Conservation (phyloP, 2,329 filamentous ascomycete species). For the Talaromyces sp. region DNA sequence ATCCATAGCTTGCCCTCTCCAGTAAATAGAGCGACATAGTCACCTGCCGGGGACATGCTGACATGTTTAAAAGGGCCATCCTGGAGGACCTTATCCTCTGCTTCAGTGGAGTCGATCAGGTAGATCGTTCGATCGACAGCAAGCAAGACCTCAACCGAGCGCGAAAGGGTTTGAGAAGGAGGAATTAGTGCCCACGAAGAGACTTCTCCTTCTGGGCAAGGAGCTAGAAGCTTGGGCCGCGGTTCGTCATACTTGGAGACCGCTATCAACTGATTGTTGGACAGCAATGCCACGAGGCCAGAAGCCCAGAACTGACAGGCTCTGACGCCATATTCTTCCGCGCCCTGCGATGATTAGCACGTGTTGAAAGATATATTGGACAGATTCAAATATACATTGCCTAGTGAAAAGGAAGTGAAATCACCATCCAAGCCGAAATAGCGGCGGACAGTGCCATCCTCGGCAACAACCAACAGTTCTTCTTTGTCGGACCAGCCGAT, state of each 20-base stretch:
- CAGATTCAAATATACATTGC: conserved; percentile 60
- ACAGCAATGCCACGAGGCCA: conserved; percentile 89
- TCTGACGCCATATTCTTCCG: conserved; percentile 83
- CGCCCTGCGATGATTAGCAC: conserved; percentile 54
- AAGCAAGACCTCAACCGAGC: conserved; percentile 88
- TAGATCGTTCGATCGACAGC: conserved; percentile 84
- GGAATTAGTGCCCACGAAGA: conserved; percentile 89
- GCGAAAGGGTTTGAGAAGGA: conserved; percentile 83
- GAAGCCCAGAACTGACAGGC: conserved; percentile 90
- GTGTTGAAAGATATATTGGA: neutral
- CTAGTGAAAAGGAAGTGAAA: conserved; percentile 91
- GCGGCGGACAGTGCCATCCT: conserved; percentile 87
- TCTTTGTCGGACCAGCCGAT: conserved; percentile 97
- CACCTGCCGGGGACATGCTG: conserved; percentile 86
- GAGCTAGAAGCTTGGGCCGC: conserved; percentile 77
- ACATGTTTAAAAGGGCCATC: conserved; percentile 92
- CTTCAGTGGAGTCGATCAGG: conserved; percentile 83
- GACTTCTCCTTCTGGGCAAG: conserved; percentile 75
- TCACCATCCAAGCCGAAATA: conserved; percentile 92
- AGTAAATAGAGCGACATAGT: conserved; percentile 85
- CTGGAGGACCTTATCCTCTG: conserved; percentile 86
- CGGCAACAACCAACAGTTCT: conserved; percentile 81
- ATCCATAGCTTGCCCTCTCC: conserved; percentile 84
- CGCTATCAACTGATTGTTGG: conserved; percentile 82
- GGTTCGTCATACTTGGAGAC: conserved; percentile 92